Evolutionary conservation across 192 early-diverging fungal species (phyloP).

Genomic region (Backusella tuberculispora): DNA sequence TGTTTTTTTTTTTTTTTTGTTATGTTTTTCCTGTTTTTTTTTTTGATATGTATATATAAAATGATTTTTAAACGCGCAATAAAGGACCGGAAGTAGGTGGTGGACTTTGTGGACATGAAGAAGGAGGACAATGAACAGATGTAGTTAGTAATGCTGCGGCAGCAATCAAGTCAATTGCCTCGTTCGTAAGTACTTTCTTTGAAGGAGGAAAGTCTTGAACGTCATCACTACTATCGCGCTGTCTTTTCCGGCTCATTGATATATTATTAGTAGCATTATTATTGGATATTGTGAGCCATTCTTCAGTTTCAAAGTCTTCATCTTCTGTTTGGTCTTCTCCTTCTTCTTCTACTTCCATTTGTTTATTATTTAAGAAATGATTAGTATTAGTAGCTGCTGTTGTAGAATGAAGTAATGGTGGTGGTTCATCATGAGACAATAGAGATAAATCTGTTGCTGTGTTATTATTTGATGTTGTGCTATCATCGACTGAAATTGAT

Average conservation of each 20-base stretch:
- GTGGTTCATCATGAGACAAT: conserved; percentile 6
- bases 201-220: conserved; percentile 7
- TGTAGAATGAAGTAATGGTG: not conserved
- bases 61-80: conserved; percentile 1
- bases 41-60: too few species aligned
- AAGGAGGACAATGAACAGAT: conserved; percentile 9
- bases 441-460: not conserved
- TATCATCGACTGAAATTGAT: not conserved
- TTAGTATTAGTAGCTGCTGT: not conserved
- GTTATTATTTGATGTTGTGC: too few species aligned
- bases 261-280: too few species aligned
- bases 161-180: conserved; percentile 8
- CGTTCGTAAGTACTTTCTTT: conserved; percentile 9
- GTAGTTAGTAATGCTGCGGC: conserved; percentile 3
- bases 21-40: too few species aligned
- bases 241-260: conserved; percentile 4
- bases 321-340: too few species aligned
- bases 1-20: too few species aligned
- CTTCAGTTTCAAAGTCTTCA: not conserved
- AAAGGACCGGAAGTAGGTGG: not conserved
- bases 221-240: not conserved
- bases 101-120: conserved; percentile 6
- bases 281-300: too few species aligned
- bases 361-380: conserved; percentile 6
- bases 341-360: too few species aligned